Percentiles rank a stretch among this genome's conserved stretches.
These are phyloP conservation scores for Flammula alnicola DNA, from an alignment of 1,284 basidiomycete genomes.

Conservation along the genomic window DNA sequence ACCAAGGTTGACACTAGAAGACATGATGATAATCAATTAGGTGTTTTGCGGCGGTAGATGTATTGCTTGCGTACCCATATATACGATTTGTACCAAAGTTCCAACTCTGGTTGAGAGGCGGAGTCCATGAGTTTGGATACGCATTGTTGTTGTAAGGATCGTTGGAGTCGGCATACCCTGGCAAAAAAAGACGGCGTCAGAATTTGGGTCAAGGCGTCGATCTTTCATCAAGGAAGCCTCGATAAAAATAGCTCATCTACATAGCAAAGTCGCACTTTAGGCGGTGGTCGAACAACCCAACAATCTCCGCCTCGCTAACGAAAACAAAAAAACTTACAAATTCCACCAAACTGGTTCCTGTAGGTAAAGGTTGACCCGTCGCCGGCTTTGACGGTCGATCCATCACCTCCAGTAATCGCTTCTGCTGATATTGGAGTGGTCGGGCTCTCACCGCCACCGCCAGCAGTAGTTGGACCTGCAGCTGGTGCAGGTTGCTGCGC, in stretches of 20 bases:
- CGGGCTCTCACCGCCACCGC: conserved; percentile 5
- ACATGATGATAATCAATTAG: too few relatives aligned
- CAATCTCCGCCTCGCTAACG: too few relatives aligned
- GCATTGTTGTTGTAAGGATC: conserved; percentile 78
- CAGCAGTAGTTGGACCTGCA: too few relatives aligned
- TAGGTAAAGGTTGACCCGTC: conserved; percentile 73
- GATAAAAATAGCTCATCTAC: too few relatives aligned
- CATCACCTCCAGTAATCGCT: conserved; percentile 53
- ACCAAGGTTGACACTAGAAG: too few relatives aligned
- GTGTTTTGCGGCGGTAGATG: background rate
- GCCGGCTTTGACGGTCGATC: conserved; percentile 60
- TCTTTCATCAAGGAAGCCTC: too few relatives aligned
- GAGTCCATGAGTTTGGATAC: conserved; percentile 73
- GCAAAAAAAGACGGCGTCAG: conserved; percentile 1
- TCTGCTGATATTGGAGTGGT: conserved; percentile 6
- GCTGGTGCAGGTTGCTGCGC: too few relatives aligned
- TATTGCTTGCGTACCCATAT: conserved; percentile 48
- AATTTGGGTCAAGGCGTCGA: too few relatives aligned
- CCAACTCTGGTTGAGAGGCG: too few relatives aligned
- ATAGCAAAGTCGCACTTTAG: too few relatives aligned
- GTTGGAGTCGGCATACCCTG: conserved; percentile 63
- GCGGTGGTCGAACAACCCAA: too few relatives aligned
- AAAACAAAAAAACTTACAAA: conserved; percentile 52
- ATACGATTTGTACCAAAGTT: conserved; percentile 68
- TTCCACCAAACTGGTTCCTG: conserved; percentile 71